phyloP scores from a whole-genome alignment of 306 rosid species.

The Rubus idaeus region DNA sequence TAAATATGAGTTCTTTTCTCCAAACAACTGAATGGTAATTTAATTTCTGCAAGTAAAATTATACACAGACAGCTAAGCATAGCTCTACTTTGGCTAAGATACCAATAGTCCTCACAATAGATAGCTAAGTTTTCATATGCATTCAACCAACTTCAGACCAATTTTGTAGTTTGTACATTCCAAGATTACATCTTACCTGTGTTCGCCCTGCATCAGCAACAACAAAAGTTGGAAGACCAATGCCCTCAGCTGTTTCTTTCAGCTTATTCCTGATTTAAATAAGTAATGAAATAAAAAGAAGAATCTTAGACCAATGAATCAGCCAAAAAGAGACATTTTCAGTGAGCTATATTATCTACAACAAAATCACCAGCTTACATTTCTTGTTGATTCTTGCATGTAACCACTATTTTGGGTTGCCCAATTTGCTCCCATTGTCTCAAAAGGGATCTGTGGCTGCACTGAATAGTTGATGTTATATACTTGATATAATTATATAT shows the following conservation, averaged over 20 bases:
- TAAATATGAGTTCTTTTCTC: too few relatives aligned
- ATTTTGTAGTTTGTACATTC: background rate
- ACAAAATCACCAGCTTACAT: constrained; percentile 55
- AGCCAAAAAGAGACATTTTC: background rate
- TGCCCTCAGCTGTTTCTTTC: constrained; percentile 65
- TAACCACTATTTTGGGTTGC: constrained; percentile 85
- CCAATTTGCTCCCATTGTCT: constrained; percentile 87
- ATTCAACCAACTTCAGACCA: background rate
- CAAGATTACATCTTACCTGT: constrained; percentile 51
- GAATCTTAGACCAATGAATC: constrained; percentile 12
- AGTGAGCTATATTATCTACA: constrained; percentile 18
- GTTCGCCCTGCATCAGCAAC: constrained; percentile 98
- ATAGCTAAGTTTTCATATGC: background rate
- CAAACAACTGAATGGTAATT: background rate
- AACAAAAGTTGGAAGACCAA: constrained; percentile 88
- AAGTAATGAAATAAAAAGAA: background rate
- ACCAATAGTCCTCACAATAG: background rate
- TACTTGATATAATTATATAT: constrained; percentile 6
- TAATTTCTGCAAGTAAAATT: background rate
- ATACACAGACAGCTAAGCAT: background rate
- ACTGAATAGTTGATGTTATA: constrained; percentile 9
- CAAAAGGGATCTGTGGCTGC: constrained; percentile 69
- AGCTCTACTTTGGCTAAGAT: background rate
- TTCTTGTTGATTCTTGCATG: constrained; percentile 88
- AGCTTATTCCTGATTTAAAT: constrained; percentile 69